Base-by-base conservation (phyloP, 495 filamentous ascomycete species). In the Cudoniella acicularis region DNA sequence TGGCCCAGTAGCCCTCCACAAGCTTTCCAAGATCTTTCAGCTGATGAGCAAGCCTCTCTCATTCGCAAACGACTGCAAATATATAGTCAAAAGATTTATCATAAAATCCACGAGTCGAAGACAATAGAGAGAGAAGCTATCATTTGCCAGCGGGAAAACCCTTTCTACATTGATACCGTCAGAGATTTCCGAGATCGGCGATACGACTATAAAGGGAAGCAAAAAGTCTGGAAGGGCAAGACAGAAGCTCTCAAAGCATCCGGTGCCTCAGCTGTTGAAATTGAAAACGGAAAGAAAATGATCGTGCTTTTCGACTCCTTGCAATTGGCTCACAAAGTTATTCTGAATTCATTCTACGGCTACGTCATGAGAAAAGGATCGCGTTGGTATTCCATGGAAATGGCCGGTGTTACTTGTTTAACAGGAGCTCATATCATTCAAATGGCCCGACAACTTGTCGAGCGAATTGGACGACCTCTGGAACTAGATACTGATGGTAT, bases 401-500 rank as follows among this genome's bases (percentile, higher is more conserved):
- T 99, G 94, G 94, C 94, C 11, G 94, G 94, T 67, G 95, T 99
- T 18, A 99, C 94, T 25, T 99, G 94, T 77, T 73, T 99, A 57
- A 99, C 94, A 0, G 94, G 94, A 56, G 94, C 94, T 16, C 91
- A 86, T 55, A 99, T 99, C 70, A 99, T 99, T 70, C 94, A 98
- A 69, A 87, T 99, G 83, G 94, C 94, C 17, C 83, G 92, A 70
- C 88, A 95, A 64, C 80, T 99, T 17, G 92, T 99, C 10, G 94
- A 99, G 67, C 83, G 94, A 16, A 88, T 99, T 18, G 94, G 94
- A 18, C 85, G 94, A 42, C 94, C 94, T 0, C 77, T 99, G 48
- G 94, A 99, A 73, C 82, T 99, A n/a, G 94, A 99, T 73, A 99
- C 94, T 2, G 94, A 99, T 67, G 94, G 94, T 84, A 99, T 99